phyloP scores from a whole-genome alignment of 345 rosid genomes.

The Hirschfeldia incana region DNA sequence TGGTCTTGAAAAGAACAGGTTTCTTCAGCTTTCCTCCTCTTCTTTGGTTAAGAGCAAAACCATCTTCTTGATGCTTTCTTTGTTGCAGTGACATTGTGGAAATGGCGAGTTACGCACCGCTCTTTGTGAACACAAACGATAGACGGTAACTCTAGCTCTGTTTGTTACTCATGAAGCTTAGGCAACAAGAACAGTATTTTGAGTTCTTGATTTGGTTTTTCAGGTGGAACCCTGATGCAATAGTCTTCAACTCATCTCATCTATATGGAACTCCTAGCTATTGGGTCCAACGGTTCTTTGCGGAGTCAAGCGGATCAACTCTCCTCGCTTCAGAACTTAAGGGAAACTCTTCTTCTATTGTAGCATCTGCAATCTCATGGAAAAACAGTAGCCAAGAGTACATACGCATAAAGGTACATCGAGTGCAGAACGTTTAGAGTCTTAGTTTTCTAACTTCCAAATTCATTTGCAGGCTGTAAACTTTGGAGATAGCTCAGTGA shows the following conservation, averaged over 20 bases:
- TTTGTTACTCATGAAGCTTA: neutral
- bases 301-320: slow-evolving; percentile 81
- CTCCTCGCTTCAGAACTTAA: slow-evolving; percentile 58
- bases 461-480: slow-evolving; percentile 67
- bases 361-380: slow-evolving; percentile 76
- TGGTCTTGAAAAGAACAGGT: slow-evolving; percentile 97
- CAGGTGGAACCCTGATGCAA: slow-evolving; percentile 97
- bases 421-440: neutral
- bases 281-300: slow-evolving; percentile 80
- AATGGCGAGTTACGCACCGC: slow-evolving; percentile 98
- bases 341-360: slow-evolving; percentile 53
- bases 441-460: neutral
- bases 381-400: slow-evolving; percentile 44
- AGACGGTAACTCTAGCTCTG: slow-evolving; percentile 40
- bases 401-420: slow-evolving; percentile 60
- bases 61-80: neutral
- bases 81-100: slow-evolving; percentile 76
- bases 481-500: slow-evolving; percentile 59
- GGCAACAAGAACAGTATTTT: slow-evolving; percentile 27
- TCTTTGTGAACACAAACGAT: slow-evolving; percentile 80
- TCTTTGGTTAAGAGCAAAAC: neutral
- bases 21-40: neutral
- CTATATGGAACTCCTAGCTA: slow-evolving; percentile 97
- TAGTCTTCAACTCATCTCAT: slow-evolving; percentile 73
- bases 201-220: neutral